A percentile compares a stretch with the other conserved stretches of the same genome.
Evolutionary conservation across 2,329 filamentous ascomycete genomes (phyloP).

Genomic region (Penicillium sp.): DNA sequence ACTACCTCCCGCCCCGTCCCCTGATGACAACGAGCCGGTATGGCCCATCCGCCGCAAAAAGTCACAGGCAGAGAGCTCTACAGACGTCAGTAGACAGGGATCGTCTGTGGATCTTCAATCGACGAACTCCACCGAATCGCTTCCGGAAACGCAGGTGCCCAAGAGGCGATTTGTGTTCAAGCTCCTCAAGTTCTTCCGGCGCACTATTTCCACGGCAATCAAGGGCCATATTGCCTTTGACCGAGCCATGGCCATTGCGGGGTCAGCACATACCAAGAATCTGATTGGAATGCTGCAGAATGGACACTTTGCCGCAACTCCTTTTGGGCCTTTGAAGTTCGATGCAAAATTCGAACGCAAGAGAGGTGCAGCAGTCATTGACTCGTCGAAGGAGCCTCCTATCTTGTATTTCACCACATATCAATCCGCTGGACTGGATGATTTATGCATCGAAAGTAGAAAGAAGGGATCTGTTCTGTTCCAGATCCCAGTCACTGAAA

Average conservation of each 20-base stretch:
- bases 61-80: slow-evolving; percentile 48
- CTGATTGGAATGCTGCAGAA: slow-evolving; percentile 66
- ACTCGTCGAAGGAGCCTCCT: slow-evolving; percentile 36
- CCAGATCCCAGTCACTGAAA: slow-evolving; percentile 67
- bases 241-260: slow-evolving; percentile 64
- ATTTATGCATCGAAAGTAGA: slow-evolving; percentile 49
- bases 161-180: slow-evolving; percentile 46
- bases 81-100: slow-evolving; percentile 50
- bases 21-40: slow-evolving; percentile 32
- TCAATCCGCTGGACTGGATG: slow-evolving; percentile 31
- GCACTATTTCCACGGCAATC: slow-evolving; percentile 67
- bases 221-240: slow-evolving; percentile 70
- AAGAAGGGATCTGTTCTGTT: slow-evolving; percentile 60
- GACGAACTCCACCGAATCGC: background rate
- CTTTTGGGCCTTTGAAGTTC: slow-evolving; percentile 72
- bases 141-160: slow-evolving; percentile 11
- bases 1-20: slow-evolving; percentile 60
- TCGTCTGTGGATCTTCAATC: slow-evolving; percentile 1
- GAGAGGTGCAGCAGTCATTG: slow-evolving; percentile 69
- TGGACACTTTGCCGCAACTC: slow-evolving; percentile 39
- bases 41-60: slow-evolving; percentile 42
- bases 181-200: slow-evolving; percentile 64
- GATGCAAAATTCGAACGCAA: slow-evolving; percentile 67
- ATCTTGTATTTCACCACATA: slow-evolving; percentile 59
- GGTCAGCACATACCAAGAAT: slow-evolving; percentile 63